These are phyloP conservation scores for Eucalyptus grandis DNA, from an alignment of 345 rosid genomes.

Conservation along the genomic window DNA sequence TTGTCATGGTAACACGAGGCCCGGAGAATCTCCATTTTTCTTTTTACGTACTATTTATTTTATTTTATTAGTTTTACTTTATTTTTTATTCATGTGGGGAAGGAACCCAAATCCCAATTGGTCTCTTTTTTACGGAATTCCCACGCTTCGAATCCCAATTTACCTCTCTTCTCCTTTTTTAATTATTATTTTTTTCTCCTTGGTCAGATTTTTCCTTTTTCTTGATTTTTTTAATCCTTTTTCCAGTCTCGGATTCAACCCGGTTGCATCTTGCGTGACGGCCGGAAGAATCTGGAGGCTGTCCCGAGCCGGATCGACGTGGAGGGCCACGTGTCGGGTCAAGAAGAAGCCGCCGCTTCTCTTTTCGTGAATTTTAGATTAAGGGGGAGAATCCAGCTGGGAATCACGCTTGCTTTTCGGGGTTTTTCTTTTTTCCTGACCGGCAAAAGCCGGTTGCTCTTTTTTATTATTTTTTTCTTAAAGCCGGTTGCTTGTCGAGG, in stretches of 20 bases:
- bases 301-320: background rate
- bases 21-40: background rate
- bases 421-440: background rate
- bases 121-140: background rate
- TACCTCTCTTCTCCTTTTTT: background rate
- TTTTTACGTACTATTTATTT: background rate
- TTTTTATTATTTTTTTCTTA: too few relatives aligned
- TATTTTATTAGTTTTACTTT: too few relatives aligned
- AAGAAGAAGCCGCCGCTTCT: background rate
- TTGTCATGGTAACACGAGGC: background rate
- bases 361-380: background rate
- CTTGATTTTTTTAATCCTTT: background rate
- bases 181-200: background rate
- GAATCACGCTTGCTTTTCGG: background rate
- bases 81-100: background rate
- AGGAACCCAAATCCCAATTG: background rate
- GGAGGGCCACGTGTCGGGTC: background rate
- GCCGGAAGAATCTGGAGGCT: background rate
- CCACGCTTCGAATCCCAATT: background rate
- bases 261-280: background rate
- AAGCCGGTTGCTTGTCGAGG: too few relatives aligned
- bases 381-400: background rate
- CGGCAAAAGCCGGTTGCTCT: background rate
- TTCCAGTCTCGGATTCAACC: background rate
- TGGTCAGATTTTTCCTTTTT: background rate